phyloP scores from a whole-genome alignment of 2,329 filamentous ascomycete genomes.

The Stagonosporopsis tanaceti region DNA sequence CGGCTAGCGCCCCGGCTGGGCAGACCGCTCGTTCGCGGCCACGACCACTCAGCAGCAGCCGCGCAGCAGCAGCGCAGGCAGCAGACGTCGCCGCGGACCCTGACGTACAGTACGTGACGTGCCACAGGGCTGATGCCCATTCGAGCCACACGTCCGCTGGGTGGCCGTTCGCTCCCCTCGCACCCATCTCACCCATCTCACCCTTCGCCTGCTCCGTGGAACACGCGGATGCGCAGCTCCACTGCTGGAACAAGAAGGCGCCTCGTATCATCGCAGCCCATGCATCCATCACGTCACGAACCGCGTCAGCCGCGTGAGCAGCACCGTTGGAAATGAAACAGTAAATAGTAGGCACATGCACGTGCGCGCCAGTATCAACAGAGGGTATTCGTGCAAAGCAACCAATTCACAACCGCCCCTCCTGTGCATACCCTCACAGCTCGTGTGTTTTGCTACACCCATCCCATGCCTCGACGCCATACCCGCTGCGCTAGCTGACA shows the following conservation, averaged over 20 bases:
- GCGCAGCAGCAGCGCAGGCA: too few relatives aligned
- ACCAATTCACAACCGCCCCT: neutral
- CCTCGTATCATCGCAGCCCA: conserved; percentile 6
- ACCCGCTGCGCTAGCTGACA: conserved; percentile 4
- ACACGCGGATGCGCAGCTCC: conserved; percentile 7
- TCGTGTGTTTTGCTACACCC: neutral
- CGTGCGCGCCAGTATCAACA: neutral
- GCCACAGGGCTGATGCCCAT: conserved; percentile 20
- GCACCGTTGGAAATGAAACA: too few relatives aligned
- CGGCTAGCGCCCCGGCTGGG: neutral
- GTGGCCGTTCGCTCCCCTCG: neutral
- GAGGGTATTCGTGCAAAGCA: conserved; percentile 2
- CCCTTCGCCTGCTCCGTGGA: conserved; percentile 3
- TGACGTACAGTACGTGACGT: conserved; percentile 3
- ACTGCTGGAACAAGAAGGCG: conserved; percentile 8
- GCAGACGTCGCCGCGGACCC: neutral
- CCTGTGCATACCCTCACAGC: neutral
- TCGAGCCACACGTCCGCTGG: conserved; percentile 11
- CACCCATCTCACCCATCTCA: neutral
- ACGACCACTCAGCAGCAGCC: conserved; percentile 11
- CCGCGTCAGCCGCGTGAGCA: neutral
- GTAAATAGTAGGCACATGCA: too few relatives aligned
- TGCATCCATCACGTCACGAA: conserved; percentile 7
- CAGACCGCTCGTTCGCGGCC: conserved; percentile 29
- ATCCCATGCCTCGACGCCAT: conserved; percentile 7